Conservation (phyloP, 2,329 filamentous ascomycete genomes). For the Clonostachys solani region DNA sequence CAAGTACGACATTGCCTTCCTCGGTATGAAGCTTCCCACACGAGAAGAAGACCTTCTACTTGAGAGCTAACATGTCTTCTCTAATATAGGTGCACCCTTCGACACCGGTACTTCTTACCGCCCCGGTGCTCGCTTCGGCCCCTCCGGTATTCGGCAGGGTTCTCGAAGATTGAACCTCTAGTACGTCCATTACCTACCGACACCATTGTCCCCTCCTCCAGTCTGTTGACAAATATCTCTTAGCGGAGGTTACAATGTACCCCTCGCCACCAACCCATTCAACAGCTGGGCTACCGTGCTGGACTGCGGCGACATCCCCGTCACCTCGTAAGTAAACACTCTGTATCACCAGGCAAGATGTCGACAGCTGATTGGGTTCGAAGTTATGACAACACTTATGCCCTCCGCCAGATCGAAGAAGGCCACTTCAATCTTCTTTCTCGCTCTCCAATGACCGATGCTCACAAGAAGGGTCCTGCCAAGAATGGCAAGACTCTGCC, state of each 20-base stretch:
- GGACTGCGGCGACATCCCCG: slow-evolving; percentile 81
- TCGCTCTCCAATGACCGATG: slow-evolving; percentile 65
- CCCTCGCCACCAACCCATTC: slow-evolving; percentile 75
- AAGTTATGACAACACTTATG: slow-evolving; percentile 79
- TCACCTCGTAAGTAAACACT: slow-evolving; percentile 62
- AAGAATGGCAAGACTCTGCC: slow-evolving; percentile 73
- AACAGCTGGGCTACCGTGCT: slow-evolving; percentile 74
- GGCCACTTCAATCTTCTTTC: slow-evolving; percentile 75
- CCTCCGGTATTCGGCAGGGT: slow-evolving; percentile 80
- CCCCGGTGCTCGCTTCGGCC: slow-evolving; percentile 79
- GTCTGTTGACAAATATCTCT: slow-evolving; percentile 4
- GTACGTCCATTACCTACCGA: slow-evolving; percentile 44
- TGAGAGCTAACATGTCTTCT: background rate
- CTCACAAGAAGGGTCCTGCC: slow-evolving; percentile 62
- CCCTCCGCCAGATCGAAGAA: slow-evolving; percentile 80
- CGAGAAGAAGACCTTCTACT: background rate
- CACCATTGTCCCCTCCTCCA: too few relatives aligned
- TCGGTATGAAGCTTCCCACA: slow-evolving; percentile 49
- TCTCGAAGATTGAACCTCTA: slow-evolving; percentile 83
- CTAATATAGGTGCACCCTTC: slow-evolving; percentile 65
- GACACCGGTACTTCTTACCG: slow-evolving; percentile 84
- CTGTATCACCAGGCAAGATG: background rate
- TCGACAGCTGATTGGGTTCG: slow-evolving; percentile 14
- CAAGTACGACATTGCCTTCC: slow-evolving; percentile 81
- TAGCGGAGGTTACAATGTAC: slow-evolving; percentile 85